Percentiles rank a stretch among this genome's conserved stretches.
phyloP scores from a whole-genome alignment of 495 filamentous ascomycete genomes.

The Xylaria scruposa region DNA sequence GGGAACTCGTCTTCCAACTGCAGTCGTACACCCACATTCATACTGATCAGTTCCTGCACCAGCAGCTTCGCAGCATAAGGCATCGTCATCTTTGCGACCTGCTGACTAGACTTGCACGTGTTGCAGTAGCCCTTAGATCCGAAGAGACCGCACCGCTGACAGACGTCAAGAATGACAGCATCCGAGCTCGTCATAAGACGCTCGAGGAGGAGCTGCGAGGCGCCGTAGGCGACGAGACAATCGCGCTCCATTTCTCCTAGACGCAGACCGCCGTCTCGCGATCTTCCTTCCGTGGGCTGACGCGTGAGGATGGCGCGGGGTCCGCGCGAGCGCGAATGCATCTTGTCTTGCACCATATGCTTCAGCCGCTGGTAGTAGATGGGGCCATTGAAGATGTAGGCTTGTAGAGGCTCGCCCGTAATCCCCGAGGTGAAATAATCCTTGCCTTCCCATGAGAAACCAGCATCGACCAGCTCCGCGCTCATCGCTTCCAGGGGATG shows the following conservation, averaged over 20 bases:
- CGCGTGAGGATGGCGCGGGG: conserved; percentile 91
- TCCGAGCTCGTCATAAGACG: conserved; percentile 93
- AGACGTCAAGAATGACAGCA: conserved; percentile 88
- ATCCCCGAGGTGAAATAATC: conserved; percentile 95
- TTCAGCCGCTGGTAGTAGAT: conserved; percentile 99
- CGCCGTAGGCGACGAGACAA: conserved; percentile 95
- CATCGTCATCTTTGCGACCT: conserved; percentile 89
- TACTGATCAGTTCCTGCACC: conserved; percentile 94
- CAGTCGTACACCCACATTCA: conserved; percentile 91
- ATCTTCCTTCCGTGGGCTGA: conserved; percentile 95
- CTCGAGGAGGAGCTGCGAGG: conserved; percentile 89
- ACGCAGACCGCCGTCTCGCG: conserved; percentile 87
- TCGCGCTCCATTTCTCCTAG: conserved; percentile 99
- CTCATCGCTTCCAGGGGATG: conserved; percentile 91
- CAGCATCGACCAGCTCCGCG: conserved; percentile 78
- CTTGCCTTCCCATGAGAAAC: conserved; percentile 95
- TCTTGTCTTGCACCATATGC: conserved; percentile 99
- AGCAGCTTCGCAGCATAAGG: conserved; percentile 98
- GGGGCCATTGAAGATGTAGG: conserved; percentile 97
- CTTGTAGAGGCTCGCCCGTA: conserved; percentile 89
- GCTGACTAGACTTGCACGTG: conserved; percentile 80
- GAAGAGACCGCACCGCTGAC: conserved; percentile 90
- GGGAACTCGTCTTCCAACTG: conserved; percentile 93
- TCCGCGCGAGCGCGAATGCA: conserved; percentile 93
- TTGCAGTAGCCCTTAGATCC: conserved; percentile 93